Base-by-base conservation (phyloP, 1,284 basidiomycete species). In the Trichosporon ovoides region DNA sequence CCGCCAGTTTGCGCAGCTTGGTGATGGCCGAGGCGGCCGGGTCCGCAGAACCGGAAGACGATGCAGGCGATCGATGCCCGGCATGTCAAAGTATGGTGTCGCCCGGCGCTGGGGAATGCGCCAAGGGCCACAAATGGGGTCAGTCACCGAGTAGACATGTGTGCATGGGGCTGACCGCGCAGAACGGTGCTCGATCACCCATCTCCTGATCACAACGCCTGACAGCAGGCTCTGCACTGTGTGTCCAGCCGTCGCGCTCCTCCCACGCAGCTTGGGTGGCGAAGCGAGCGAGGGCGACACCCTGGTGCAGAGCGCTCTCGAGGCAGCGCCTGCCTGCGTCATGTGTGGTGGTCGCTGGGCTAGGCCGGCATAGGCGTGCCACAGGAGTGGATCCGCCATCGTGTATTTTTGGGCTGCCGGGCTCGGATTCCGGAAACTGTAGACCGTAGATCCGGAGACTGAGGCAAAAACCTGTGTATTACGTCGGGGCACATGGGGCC, bases 301-400 rank as follows among this genome's bases (percentile, higher is more conserved):
- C 20, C 43, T 73, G 31, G 64, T 66, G 16, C 65, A 70, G 54
- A 46, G 19, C 13, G 56, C 67, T 20, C 55, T 75, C 34, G 65
- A 70, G 31, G 63, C 63, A 24, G 71, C 71, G 1, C 51, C 61
- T 7, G 58, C 54, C 2, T 75, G 74, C 53, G 36, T 67, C 22
- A 59, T 62, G 40, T 75, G 74, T 52, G 74, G 74, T 2, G 74
- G 74, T 5, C 59, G 74, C 36, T 75, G 74, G 74, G 58, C 68
- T 12, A 55, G 68, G 36, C 64, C 70, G 4, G 59, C 68, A 16
- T 59, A 53, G 49, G n/a, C n/a, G n/a, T n/a, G n/a, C n/a, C n/a
- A n/a, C n/a, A n/a, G n/a, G n/a, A n/a, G n/a, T n/a, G n/a, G n/a
- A n/a, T n/a, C n/a, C n/a, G n/a, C n/a, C n/a, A n/a, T n/a, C n/a